phyloP scores from a whole-genome alignment of 139 green algal species.

The Parachlorella kessleri region DNA sequence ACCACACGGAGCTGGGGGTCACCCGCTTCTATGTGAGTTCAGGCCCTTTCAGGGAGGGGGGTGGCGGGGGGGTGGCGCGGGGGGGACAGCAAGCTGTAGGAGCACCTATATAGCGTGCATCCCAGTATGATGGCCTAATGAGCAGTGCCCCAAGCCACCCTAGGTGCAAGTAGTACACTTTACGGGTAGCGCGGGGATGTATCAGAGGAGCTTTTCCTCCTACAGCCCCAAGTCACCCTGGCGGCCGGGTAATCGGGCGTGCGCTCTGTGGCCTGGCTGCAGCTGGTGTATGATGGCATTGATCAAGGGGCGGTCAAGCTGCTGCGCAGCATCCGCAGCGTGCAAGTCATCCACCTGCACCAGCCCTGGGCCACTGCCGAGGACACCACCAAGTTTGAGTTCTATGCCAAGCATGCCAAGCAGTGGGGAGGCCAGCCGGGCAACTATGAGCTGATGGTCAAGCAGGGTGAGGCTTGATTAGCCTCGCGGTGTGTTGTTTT shows the following conservation, averaged over 20 bases:
- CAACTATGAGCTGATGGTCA: constrained; percentile 67
- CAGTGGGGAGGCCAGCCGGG: constrained; percentile 47
- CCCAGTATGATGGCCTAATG: background rate
- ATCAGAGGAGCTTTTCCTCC: too few relatives aligned
- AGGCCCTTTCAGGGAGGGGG: too few relatives aligned
- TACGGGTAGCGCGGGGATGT: too few relatives aligned
- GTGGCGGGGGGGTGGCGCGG: too few relatives aligned
- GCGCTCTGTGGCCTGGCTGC: background rate
- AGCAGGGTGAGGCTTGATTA: constrained; percentile 52
- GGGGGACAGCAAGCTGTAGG: too few relatives aligned
- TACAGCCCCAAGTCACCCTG: too few relatives aligned
- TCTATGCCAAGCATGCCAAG: background rate
- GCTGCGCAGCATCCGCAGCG: constrained; percentile 16
- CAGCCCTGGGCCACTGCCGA: constrained; percentile 23
- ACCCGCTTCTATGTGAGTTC: constrained; percentile 42
- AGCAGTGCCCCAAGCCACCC: background rate
- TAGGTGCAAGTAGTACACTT: too few relatives aligned
- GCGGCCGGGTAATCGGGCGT: too few relatives aligned
- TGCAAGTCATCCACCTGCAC: constrained; percentile 39
- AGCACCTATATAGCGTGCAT: background rate
- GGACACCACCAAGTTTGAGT: constrained; percentile 18
- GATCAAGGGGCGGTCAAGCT: constrained; percentile 38
- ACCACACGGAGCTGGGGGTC: constrained; percentile 54
- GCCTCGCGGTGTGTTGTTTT: background rate
- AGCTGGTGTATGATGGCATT: constrained; percentile 57